A percentile compares a stretch with the other conserved stretches of the same genome.
Evolutionary conservation across 352 stramenopile genomes (phyloP).

Genomic region (Globisporangium uncinulatum): DNA sequence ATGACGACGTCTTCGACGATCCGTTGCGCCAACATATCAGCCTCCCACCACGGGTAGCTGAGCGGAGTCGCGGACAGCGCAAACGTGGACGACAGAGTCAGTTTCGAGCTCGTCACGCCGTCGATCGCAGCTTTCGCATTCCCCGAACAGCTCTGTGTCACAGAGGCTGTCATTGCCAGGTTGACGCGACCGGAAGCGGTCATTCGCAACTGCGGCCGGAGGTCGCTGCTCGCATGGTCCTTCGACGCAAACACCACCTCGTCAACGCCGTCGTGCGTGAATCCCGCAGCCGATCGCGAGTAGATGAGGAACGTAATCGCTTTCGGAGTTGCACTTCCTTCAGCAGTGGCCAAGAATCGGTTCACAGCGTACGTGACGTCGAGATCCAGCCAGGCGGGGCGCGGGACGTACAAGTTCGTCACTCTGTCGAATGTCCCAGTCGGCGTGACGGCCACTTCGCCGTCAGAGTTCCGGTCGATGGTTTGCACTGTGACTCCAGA

Average conservation of each 20-base stretch:
- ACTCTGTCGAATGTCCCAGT: constrained; percentile 25
- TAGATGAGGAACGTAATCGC: constrained; percentile 56
- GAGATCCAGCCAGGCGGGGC: constrained; percentile 53
- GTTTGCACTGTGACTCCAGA: constrained; percentile 20
- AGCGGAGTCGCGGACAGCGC: constrained; percentile 39
- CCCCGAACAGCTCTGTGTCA: constrained; percentile 42
- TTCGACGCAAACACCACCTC: constrained; percentile 56
- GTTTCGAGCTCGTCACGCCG: constrained; percentile 22
- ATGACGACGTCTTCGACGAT: constrained; percentile 50
- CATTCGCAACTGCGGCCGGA: constrained; percentile 37
- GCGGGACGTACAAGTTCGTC: constrained; percentile 31
- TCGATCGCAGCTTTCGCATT: constrained; percentile 49
- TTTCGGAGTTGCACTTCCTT: constrained; percentile 13
- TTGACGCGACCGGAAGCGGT: constrained; percentile 52
- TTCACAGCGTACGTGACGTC: constrained; percentile 65
- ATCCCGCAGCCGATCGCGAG: constrained; percentile 27
- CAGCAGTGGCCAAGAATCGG: constrained; percentile 25
- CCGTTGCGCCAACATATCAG: constrained; percentile 25
- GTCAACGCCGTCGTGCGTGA: constrained; percentile 45
- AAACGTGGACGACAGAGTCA: constrained; percentile 38
- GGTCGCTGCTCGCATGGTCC: constrained; percentile 26
- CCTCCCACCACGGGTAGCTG: constrained; percentile 61
- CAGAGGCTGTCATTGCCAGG: constrained; percentile 22
- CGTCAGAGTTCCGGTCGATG: constrained; percentile 17
- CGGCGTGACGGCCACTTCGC: constrained; percentile 26